Base-by-base conservation (phyloP, 73 alveolate species). In the Effrenium voratum region DNA sequence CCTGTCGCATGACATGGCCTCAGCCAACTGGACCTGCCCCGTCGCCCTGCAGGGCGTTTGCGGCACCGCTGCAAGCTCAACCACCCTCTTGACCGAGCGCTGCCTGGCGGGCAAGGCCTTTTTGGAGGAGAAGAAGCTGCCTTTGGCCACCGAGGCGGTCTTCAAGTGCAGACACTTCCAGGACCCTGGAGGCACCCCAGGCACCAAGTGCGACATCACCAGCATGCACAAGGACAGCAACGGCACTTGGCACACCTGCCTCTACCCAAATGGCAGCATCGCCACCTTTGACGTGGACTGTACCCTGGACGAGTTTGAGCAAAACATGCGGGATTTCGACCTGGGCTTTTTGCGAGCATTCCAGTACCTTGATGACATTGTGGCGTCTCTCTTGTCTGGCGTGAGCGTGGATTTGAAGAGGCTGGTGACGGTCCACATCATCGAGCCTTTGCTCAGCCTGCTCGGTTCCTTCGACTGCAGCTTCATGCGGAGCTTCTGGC, bases 51-150 rank as follows among this genome's bases (percentile, higher is more conserved):
- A 70, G 24, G 82, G 82, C 82, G 47, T 36, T 34, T 70, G 82
- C 50, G 12, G n/a, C n/a, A n/a, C n/a, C n/a, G n/a, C n/a, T n/a
- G n/a, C 49, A 12, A 46, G 30, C 34, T 70, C 82, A 2, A 70
- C n/a, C 46, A 19, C 32, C 40, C 46, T 10, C 15, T 28, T 8
- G 1, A n/a, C 36, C 6, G 82, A 36, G 15, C 22, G 26, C 4
- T 70, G 82, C 32, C 49, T 36, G 47, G 82, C 82, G 13, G 45
- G 49, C 46, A 70, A 70, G 46, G 82, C 82, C 82, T 70, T 70
- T 30, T 30, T 70, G 49, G 4, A 5, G 3, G 82, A 70, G 82
- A 44, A 46, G 49, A 70, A 70, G 82, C 46, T 70, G 32, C 82
- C 82, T n/a, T 46, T 70, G 28, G 0, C 5, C 47, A 70, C 82